phyloP scores from a whole-genome alignment of 2,329 filamentous ascomycete genomes.

The Tetracladium maxilliforme region DNA sequence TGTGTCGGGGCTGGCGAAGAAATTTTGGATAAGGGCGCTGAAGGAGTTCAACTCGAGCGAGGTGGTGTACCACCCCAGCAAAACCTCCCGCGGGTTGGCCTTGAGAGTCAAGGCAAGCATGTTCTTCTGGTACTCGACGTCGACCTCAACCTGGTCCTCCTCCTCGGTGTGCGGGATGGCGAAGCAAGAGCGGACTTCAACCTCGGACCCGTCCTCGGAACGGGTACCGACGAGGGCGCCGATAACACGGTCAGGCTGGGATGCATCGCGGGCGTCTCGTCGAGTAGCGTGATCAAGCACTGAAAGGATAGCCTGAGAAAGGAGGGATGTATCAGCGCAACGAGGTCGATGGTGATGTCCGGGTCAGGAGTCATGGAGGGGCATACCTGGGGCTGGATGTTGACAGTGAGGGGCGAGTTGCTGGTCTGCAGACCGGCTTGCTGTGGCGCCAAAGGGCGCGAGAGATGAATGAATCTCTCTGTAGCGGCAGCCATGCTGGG shows the following conservation, averaged over 20 bases:
- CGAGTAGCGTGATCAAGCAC: constrained; percentile 90
- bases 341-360: constrained; percentile 1
- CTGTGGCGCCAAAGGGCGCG: constrained; percentile 77
- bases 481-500: constrained; percentile 65
- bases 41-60: constrained; percentile 96
- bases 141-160: constrained; percentile 96
- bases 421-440: constrained; percentile 66
- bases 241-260: constrained; percentile 93
- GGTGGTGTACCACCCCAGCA: constrained; percentile 98
- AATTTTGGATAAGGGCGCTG: constrained; percentile 97
- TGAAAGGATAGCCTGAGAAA: constrained; percentile 47
- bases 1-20: constrained; percentile 93
- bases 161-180: constrained; percentile 98
- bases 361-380: constrained; percentile 2
- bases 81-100: constrained; percentile 81
- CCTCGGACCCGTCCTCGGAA: constrained; percentile 92
- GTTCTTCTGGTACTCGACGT: constrained; percentile 99
- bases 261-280: constrained; percentile 69
- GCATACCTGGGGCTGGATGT: constrained; percentile 86
- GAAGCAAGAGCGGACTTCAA: constrained; percentile 92
- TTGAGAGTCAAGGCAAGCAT: constrained; percentile 94
- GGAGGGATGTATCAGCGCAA: constrained; percentile 1
- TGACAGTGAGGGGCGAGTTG: constrained; percentile 83
- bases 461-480: constrained; percentile 86
- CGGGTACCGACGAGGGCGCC: constrained; percentile 86